A percentile compares a stretch with the other conserved stretches of the same genome.
phyloP scores from a whole-genome alignment of 257 asterid species.

The Sherardia arvensis region DNA sequence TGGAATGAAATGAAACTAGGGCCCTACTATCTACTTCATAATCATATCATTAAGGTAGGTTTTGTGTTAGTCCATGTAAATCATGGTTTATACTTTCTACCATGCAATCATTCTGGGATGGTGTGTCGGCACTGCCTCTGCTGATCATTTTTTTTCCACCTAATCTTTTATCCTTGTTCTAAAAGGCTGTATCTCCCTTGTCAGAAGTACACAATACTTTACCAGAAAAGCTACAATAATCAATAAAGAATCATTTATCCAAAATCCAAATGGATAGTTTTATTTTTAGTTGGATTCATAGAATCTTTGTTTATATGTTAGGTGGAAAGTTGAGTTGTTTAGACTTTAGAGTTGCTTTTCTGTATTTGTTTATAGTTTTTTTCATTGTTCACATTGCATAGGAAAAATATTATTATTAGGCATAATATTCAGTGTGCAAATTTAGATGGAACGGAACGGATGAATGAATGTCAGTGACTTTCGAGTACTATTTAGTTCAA shows the following conservation, averaged over 20 bases:
- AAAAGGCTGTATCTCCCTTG: neutral
- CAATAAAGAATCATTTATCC: neutral
- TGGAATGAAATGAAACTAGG: neutral
- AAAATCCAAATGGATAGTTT: neutral
- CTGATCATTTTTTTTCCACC: constrained; percentile 1
- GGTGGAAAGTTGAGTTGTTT: neutral
- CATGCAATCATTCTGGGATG: neutral
- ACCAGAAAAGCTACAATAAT: neutral
- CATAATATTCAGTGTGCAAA: too few species aligned
- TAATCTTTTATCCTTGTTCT: neutral
- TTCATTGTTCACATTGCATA: neutral
- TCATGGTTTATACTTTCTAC: neutral
- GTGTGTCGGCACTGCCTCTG: constrained; percentile 5
- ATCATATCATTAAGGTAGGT: neutral
- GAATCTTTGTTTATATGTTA: neutral
- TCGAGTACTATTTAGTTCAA: too few species aligned
- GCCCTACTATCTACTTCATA: neutral
- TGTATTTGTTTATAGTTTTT: neutral
- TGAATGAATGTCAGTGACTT: too few species aligned
- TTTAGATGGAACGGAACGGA: too few species aligned
- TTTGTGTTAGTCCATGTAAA: neutral
- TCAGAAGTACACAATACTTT: neutral
- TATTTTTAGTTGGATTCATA: neutral
- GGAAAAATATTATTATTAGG: neutral
- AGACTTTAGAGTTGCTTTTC: neutral